Evolutionary conservation across 352 stramenopile species (phyloP).

Genomic region (Globisporangium iwayamae): DNA sequence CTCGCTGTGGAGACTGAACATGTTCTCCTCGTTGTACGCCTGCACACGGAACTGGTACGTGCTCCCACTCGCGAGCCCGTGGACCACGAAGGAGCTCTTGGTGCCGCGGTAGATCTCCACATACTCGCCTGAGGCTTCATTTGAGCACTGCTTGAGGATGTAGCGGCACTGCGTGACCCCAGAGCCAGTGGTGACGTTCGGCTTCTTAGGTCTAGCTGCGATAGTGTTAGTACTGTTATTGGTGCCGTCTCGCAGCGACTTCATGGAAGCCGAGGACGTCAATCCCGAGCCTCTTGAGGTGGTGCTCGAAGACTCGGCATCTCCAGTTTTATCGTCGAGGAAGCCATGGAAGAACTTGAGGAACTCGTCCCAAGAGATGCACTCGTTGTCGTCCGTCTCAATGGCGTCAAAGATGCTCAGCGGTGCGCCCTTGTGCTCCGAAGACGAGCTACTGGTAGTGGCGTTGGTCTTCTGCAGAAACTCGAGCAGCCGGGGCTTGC

Average conservation of each 20-base stretch:
- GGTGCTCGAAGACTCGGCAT: slow-evolving; percentile 18
- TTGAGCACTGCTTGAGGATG: slow-evolving; percentile 84
- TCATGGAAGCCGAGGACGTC: slow-evolving; percentile 10
- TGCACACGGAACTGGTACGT: slow-evolving; percentile 91
- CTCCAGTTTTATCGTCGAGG: slow-evolving; percentile 29
- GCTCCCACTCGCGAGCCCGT: slow-evolving; percentile 72
- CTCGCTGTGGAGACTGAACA: slow-evolving; percentile 66
- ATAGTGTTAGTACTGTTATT: background rate
- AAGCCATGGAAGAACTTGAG: slow-evolving; percentile 68
- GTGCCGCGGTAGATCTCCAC: slow-evolving; percentile 82
- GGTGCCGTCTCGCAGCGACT: slow-evolving; percentile 7
- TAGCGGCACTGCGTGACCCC: slow-evolving; percentile 45
- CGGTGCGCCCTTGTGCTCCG: slow-evolving; percentile 14
- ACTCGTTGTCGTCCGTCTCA: slow-evolving; percentile 88
- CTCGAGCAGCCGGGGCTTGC: slow-evolving; percentile 65
- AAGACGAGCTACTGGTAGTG: background rate
- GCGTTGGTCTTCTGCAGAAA: slow-evolving; percentile 68
- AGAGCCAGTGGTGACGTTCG: slow-evolving; percentile 4
- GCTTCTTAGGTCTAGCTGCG: background rate
- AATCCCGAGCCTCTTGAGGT: background rate
- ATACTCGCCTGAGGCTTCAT: slow-evolving; percentile 77
- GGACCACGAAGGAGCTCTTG: slow-evolving; percentile 64
- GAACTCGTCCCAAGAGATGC: slow-evolving; percentile 86
- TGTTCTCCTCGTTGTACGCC: slow-evolving; percentile 72
- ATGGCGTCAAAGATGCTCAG: slow-evolving; percentile 88